Percentiles rank a stretch among this genome's conserved stretches.
These are phyloP conservation scores for Ceratobasidium sp. DNA, from an alignment of 1,284 basidiomycete species.

Conservation along the genomic window DNA sequence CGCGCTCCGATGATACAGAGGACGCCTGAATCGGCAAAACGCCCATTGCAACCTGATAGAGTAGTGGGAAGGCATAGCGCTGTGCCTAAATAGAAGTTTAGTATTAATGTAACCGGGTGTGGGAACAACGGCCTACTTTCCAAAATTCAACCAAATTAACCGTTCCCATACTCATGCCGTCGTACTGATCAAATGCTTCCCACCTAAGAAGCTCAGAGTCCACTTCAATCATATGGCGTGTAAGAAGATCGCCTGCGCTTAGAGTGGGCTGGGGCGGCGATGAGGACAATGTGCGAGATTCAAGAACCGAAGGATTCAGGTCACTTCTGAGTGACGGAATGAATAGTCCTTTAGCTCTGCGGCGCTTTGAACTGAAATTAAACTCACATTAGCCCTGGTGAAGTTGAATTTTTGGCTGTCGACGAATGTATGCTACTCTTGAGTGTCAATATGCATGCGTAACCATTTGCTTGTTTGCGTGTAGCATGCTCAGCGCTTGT, in stretches of 20 bases:
- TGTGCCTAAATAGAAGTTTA: not conserved
- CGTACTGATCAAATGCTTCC: not conserved
- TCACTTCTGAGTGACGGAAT: not conserved
- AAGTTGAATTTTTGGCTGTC: not conserved
- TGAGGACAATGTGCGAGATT: too few relatives aligned
- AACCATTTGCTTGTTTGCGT: not conserved
- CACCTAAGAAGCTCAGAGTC: slow-evolving; percentile 1
- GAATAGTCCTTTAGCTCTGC: not conserved
- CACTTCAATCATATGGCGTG: not conserved
- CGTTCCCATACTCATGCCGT: not conserved
- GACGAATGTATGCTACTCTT: not conserved
- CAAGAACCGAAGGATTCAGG: not conserved
- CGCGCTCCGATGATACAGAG: slow-evolving; percentile 20
- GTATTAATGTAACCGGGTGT: not conserved
- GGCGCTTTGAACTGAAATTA: not conserved
- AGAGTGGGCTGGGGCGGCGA: not conserved
- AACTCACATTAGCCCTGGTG: not conserved
- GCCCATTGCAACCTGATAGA: slow-evolving; percentile 11
- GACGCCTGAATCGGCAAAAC: slow-evolving; percentile 28
- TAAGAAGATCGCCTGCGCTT: not conserved
- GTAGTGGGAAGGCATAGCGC: not conserved
- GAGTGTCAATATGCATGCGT: not conserved
- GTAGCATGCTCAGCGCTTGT: not conserved
- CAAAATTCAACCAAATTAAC: slow-evolving; percentile 25
- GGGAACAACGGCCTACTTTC: not conserved